Conservation (phyloP, 257 asterid genomes). For the Cynanchum wilfordii region DNA sequence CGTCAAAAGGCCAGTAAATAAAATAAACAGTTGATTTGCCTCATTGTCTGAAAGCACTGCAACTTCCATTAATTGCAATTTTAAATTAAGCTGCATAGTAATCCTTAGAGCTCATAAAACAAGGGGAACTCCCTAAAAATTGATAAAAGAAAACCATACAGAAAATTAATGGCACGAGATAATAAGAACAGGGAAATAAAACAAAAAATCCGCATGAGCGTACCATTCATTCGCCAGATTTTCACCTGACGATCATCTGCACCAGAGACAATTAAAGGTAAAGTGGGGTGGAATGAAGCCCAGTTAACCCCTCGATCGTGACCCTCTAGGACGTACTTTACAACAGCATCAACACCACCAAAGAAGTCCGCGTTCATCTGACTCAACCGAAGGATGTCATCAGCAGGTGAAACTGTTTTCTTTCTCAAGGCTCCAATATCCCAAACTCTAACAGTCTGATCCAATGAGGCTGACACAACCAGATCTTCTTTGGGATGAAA, state of each 20-base stretch:
- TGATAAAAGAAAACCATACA: not conserved
- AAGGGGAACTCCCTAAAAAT: not conserved
- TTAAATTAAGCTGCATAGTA: not conserved
- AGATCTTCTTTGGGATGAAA: constrained; percentile 97
- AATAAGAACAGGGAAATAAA: not conserved
- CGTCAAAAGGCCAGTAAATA: not conserved
- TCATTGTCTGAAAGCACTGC: not conserved
- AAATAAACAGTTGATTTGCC: not conserved
- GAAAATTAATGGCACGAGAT: not conserved
- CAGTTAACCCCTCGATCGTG: constrained; percentile 98
- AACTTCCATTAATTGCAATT: not conserved
- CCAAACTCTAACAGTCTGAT: constrained; percentile 98
- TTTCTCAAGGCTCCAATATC: constrained; percentile 93
- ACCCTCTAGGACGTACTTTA: constrained; percentile 94
- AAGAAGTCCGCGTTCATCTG: constrained; percentile 94
- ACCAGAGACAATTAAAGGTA: constrained; percentile 94
- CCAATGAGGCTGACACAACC: constrained; percentile 96
- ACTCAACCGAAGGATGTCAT: constrained; percentile 75
- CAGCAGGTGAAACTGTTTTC: constrained; percentile 92
- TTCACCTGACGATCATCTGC: constrained; percentile 99
- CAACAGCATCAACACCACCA: constrained; percentile 99
- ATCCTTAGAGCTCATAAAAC: not conserved
- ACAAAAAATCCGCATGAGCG: constrained; percentile 1
- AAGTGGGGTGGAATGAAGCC: constrained; percentile 98
- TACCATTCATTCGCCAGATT: constrained; percentile 99